These are phyloP conservation scores for Suhomyces anneliseae DNA, from an alignment of 1,139 yeast species.

Conservation along the genomic window DNA sequence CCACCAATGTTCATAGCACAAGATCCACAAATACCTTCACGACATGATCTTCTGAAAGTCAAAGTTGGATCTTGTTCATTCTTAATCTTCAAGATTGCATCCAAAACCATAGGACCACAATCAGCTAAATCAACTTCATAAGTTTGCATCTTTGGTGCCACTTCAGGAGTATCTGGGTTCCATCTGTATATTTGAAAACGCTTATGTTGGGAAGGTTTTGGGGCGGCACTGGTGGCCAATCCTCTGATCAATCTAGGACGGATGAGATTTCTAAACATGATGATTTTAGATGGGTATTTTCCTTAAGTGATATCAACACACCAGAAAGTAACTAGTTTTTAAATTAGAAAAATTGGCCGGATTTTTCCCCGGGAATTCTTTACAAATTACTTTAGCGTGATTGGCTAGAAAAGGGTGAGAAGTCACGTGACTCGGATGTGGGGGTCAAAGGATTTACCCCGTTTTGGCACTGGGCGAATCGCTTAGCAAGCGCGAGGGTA, in stretches of 20 bases:
- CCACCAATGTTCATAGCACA: conserved; percentile 99
- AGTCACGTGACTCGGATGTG: conserved; percentile 1
- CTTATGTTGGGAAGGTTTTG: conserved; percentile 54
- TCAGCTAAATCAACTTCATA: conserved; percentile 83
- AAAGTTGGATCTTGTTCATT: conserved; percentile 95
- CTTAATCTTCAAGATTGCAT: conserved; percentile 90
- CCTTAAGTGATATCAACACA: not conserved
- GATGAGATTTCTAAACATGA: conserved; percentile 24
- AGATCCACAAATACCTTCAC: conserved; percentile 99
- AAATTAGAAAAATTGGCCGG: conserved; percentile 11
- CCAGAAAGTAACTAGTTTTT: not conserved
- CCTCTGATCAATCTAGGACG: conserved; percentile 29
- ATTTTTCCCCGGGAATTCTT: conserved; percentile 13
- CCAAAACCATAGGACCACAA: conserved; percentile 98
- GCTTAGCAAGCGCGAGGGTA: too few relatives aligned
- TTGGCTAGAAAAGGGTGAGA: conserved; percentile 3
- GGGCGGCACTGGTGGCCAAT: conserved; percentile 43
- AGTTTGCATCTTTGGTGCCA: conserved; percentile 82
- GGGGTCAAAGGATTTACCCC: not conserved
- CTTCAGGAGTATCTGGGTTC: conserved; percentile 96
- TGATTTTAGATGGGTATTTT: not conserved
- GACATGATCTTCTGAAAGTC: conserved; percentile 96
- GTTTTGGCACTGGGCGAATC: too few relatives aligned
- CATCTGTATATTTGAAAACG: conserved; percentile 94
- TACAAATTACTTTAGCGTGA: conserved; percentile 11